phyloP scores from a whole-genome alignment of 176 grass and related monocot genomes.

The Musa schizocarpa region DNA sequence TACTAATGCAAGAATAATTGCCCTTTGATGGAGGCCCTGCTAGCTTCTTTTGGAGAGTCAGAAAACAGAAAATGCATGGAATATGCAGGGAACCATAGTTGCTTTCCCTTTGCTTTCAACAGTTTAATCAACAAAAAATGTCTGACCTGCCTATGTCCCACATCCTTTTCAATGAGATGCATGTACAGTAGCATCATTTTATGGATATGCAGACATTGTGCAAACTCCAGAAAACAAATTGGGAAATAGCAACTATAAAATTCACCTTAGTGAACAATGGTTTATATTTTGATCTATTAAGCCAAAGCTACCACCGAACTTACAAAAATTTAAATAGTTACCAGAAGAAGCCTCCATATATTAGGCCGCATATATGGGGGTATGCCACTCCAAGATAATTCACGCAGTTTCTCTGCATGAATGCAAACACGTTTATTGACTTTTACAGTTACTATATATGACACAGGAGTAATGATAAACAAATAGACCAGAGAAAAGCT shows the following conservation, averaged over 20 bases:
- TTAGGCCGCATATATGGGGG: constrained; percentile 98
- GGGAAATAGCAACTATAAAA: background rate
- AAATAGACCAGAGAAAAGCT: background rate
- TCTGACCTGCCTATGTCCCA: too few species aligned
- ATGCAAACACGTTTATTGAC: constrained; percentile 1
- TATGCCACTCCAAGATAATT: constrained; percentile 94
- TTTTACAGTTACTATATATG: background rate
- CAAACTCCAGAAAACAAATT: background rate
- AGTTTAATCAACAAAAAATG: too few species aligned
- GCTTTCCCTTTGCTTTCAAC: too few species aligned
- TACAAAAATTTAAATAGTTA: constrained; percentile 19
- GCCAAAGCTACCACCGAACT: background rate
- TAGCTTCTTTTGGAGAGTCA: too few species aligned
- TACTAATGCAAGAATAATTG: too few species aligned
- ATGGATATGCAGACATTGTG: background rate
- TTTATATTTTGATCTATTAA: background rate
- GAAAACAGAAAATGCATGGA: too few species aligned
- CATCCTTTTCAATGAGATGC: too few species aligned
- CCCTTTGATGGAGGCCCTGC: too few species aligned
- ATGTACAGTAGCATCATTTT: too few species aligned
- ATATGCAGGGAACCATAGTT: too few species aligned
- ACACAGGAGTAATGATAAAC: constrained; percentile 13
- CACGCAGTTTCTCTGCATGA: constrained; percentile 77
- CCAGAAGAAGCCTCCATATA: constrained; percentile 95
- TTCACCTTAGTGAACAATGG: background rate